Conservation (phyloP, 2,329 filamentous ascomycete genomes). For the Parafenestella ontariensis region DNA sequence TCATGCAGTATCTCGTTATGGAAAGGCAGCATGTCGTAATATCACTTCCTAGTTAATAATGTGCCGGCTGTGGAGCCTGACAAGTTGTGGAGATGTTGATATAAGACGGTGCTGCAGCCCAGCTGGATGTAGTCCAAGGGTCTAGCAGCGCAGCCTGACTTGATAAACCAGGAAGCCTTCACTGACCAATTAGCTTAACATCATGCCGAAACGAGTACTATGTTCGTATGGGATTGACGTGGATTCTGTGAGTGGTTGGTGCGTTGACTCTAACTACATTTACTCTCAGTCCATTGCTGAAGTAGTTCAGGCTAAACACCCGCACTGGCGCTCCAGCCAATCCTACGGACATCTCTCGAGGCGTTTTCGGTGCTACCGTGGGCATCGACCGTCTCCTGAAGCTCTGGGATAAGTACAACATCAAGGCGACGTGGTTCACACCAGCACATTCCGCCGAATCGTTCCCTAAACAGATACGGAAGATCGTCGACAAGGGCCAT, state of each 20-base stretch:
- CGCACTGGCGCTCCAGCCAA: conserved; percentile 46
- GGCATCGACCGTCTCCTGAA: conserved; percentile 52
- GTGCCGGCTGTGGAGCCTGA: neutral
- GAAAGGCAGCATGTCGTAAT: neutral
- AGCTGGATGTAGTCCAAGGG: neutral
- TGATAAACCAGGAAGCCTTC: neutral
- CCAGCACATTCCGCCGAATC: conserved; percentile 56
- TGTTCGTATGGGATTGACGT: conserved; percentile 53
- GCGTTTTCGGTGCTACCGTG: conserved; percentile 51
- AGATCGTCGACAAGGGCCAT: conserved; percentile 52
- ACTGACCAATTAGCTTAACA: neutral
- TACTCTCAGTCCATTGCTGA: neutral
- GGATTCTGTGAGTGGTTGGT: conserved; percentile 50
- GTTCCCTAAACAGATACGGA: conserved; percentile 58
- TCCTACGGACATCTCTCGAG: conserved; percentile 50
- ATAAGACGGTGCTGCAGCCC: neutral
- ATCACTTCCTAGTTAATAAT: neutral
- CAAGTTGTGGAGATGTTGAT: neutral
- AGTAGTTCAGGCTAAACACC: conserved; percentile 49
- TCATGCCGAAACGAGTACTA: conserved; percentile 48
- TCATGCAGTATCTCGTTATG: neutral
- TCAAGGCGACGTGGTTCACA: conserved; percentile 53
- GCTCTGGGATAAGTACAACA: conserved; percentile 51
- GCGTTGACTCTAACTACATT: neutral
- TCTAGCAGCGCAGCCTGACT: neutral